phyloP scores from a whole-genome alignment of 2,329 filamentous ascomycete species.

The Xylaria arbuscula region DNA sequence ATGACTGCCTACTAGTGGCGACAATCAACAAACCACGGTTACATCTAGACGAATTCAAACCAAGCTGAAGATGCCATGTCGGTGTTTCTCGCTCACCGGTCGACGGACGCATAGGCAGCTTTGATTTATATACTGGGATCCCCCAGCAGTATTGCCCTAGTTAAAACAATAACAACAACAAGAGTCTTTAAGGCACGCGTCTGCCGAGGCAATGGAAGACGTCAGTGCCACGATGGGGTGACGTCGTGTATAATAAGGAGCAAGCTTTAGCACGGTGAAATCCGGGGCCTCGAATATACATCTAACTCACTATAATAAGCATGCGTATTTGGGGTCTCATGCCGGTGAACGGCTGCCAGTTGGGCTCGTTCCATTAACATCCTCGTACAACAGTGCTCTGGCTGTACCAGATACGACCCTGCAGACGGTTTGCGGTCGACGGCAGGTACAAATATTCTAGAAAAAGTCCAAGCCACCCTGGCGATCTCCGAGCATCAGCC shows the following conservation, averaged over 20 bases:
- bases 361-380: neutral
- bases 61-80: conserved; percentile 6
- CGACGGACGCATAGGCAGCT: neutral
- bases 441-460: neutral
- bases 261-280: neutral
- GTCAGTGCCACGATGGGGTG: conserved; percentile 24
- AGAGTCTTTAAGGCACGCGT: neutral
- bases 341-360: neutral
- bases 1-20: neutral
- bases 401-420: neutral
- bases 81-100: conserved; percentile 13
- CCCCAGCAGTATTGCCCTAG: neutral
- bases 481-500: conserved; percentile 17
- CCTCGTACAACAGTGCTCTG: neutral
- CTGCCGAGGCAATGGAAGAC: conserved; percentile 19
- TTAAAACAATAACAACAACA: neutral
- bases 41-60: conserved; percentile 4
- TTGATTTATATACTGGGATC: neutral
- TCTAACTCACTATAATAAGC: neutral
- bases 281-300: neutral
- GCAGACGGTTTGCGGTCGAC: neutral
- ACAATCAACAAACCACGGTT: conserved; percentile 1
- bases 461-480: conserved; percentile 31
- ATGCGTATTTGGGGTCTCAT: neutral
- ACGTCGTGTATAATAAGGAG: conserved; percentile 27